Percentiles rank a stretch among this genome's conserved stretches.
Conservation (phyloP, 768 basidiomycete genomes). For the Hirschioporus abietinus region DNA sequence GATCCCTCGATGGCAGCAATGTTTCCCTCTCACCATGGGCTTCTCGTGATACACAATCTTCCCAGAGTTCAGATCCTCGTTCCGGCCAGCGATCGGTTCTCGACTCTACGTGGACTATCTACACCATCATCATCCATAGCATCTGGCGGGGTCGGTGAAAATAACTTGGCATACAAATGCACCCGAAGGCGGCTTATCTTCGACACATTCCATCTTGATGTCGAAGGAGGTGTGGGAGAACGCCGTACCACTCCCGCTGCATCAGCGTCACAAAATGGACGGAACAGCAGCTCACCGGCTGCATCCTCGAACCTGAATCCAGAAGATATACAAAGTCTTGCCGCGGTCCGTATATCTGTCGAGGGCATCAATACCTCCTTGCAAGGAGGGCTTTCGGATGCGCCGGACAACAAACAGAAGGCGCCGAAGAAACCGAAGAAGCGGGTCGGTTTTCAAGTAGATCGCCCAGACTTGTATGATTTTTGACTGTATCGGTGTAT, state of each 20-base stretch:
- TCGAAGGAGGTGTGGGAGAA: constrained; percentile 81
- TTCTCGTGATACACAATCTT: constrained; percentile 71
- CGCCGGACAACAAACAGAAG: constrained; percentile 9
- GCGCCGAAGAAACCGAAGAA: constrained; percentile 47
- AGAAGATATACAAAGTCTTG: constrained; percentile 20
- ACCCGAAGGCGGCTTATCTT: constrained; percentile 83
- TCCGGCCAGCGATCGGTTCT: constrained; percentile 78
- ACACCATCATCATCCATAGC: constrained; percentile 37
- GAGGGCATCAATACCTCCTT: constrained; percentile 12
- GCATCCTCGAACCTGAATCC: constrained; percentile 11
- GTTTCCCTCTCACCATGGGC: constrained; percentile 85
- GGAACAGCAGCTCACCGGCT: constrained; percentile 12
- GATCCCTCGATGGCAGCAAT: constrained; percentile 68
- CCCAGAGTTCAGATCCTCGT: constrained; percentile 71
- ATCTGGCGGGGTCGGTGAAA: constrained; percentile 75
- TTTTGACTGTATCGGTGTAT: constrained; percentile 38
- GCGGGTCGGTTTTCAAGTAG: constrained; percentile 63
- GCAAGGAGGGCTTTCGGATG: constrained; percentile 7
- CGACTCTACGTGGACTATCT: constrained; percentile 75
- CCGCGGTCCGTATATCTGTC: constrained; percentile 35
- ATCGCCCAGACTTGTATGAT: constrained; percentile 68
- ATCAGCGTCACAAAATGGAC: constrained; percentile 16
- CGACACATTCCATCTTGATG: constrained; percentile 85
- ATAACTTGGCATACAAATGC: constrained; percentile 93
- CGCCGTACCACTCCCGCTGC: constrained; percentile 55